Evolutionary conservation across 1,284 basidiomycete species (phyloP).

Genomic region (Pisolithus thermaeus): DNA sequence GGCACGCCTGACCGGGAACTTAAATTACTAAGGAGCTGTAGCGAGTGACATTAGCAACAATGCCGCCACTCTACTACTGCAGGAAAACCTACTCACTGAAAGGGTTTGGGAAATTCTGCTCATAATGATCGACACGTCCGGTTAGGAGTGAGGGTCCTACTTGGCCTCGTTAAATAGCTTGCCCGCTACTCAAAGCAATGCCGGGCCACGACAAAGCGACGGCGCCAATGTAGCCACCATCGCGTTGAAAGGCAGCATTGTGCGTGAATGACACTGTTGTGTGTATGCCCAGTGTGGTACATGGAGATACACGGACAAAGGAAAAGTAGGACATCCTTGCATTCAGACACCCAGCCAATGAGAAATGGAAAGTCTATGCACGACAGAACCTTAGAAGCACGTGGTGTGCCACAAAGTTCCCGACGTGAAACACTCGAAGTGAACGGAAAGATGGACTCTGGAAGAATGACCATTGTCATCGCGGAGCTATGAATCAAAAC

Average conservation of each 20-base stretch:
- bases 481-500: not conserved
- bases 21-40: constrained; percentile 26
- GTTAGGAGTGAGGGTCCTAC: not conserved
- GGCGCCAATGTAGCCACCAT: constrained; percentile 10
- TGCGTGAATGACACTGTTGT: not conserved
- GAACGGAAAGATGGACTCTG: no score
- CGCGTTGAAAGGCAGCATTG: constrained; percentile 4
- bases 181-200: constrained; percentile 22
- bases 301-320: constrained; percentile 14
- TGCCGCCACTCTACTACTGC: not conserved
- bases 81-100: constrained; percentile 18
- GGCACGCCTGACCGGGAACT: constrained; percentile 10
- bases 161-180: constrained; percentile 20
- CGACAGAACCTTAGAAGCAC: not conserved
- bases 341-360: not conserved
- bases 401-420: not conserved
- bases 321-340: constrained; percentile 6
- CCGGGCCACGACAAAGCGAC: constrained; percentile 20
- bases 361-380: not conserved
- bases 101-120: constrained; percentile 29
- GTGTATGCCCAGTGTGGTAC: not conserved
- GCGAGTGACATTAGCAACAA: constrained; percentile 2
- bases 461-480: no score
- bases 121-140: constrained; percentile 13
- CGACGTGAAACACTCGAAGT: not conserved